These are phyloP conservation scores for Annona squamosa DNA, from an alignment of 164 flowering plant species.

Conservation along the genomic window DNA sequence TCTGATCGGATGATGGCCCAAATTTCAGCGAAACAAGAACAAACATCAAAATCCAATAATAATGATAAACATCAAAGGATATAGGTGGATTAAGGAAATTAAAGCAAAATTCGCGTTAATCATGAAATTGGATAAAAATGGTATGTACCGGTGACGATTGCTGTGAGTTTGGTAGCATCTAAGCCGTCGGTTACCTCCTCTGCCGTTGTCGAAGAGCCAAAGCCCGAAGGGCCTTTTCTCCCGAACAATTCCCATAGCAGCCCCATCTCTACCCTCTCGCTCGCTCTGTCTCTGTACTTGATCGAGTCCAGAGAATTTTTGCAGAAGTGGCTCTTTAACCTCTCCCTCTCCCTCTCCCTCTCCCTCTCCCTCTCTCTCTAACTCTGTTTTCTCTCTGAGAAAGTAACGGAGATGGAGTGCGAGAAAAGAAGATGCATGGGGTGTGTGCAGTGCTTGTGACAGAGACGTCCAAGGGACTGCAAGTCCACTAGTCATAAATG, in stretches of 20 bases:
- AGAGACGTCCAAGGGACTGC: too few relatives aligned
- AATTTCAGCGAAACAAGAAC: background rate
- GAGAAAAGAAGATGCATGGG: background rate
- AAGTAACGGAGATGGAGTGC: background rate
- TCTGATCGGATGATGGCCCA: too few relatives aligned
- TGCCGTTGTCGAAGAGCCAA: slow-evolving; percentile 19
- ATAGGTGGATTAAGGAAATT: background rate
- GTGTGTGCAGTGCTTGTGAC: background rate
- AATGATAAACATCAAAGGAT: background rate
- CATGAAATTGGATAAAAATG: background rate
- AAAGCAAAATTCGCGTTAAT: background rate
- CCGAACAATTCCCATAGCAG: slow-evolving; percentile 8
- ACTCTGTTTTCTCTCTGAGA: background rate
- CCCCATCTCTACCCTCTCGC: slow-evolving; percentile 4
- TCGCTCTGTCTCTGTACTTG: background rate
- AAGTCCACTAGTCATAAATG: too few relatives aligned
- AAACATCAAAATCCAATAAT: background rate
- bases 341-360: background rate
- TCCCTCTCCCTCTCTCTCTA: background rate
- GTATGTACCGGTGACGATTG: slow-evolving; percentile 21
- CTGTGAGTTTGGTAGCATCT: slow-evolving; percentile 23
- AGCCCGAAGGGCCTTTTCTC: slow-evolving; percentile 13
- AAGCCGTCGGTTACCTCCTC: slow-evolving; percentile 25
- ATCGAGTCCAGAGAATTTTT: too few relatives aligned
- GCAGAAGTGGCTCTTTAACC: too few relatives aligned